Evolutionary conservation across 2,329 filamentous ascomycete species (phyloP).

Genomic region (Colletotrichum spinosum): DNA sequence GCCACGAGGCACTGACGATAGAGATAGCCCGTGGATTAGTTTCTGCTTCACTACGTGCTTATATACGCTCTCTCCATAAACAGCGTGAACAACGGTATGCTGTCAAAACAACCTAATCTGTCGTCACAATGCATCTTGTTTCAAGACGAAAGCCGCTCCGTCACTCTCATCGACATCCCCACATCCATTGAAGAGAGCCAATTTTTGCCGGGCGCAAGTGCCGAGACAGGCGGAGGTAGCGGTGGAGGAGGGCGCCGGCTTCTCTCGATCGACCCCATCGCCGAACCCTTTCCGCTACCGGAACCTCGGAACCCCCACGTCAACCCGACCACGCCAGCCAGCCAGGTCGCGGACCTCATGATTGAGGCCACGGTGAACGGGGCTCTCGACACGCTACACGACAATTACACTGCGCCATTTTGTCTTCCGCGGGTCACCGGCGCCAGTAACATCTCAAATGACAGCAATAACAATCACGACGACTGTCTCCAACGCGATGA

Average conservation of each 20-base stretch:
- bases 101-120: too few relatives aligned
- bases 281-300: slow-evolving; percentile 61
- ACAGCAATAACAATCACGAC: background rate
- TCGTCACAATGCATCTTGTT: slow-evolving; percentile 31
- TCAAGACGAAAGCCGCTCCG: slow-evolving; percentile 41
- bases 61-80: too few relatives aligned
- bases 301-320: slow-evolving; percentile 59
- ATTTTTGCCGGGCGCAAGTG: slow-evolving; percentile 52
- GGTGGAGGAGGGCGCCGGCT: slow-evolving; percentile 52
- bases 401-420: slow-evolving; percentile 56
- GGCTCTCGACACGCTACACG: slow-evolving; percentile 54
- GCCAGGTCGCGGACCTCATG: slow-evolving; percentile 67
- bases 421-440: slow-evolving; percentile 54
- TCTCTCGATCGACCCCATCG: slow-evolving; percentile 57
- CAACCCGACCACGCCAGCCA: slow-evolving; percentile 52
- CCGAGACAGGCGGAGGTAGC: slow-evolving; percentile 19
- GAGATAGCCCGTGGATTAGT: too few relatives aligned
- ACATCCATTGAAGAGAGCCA: slow-evolving; percentile 76
- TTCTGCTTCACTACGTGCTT: too few relatives aligned
- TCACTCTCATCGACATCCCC: slow-evolving; percentile 76
- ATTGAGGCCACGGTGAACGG: slow-evolving; percentile 57
- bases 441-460: slow-evolving; percentile 24
- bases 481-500: too few relatives aligned
- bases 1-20: slow-evolving; percentile 8
- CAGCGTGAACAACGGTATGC: too few relatives aligned